Percentiles rank a stretch among this genome's conserved stretches.
These are phyloP conservation scores for Camellia lanceoleosa DNA, from an alignment of 148 eudicot species.

Conservation along the genomic window DNA sequence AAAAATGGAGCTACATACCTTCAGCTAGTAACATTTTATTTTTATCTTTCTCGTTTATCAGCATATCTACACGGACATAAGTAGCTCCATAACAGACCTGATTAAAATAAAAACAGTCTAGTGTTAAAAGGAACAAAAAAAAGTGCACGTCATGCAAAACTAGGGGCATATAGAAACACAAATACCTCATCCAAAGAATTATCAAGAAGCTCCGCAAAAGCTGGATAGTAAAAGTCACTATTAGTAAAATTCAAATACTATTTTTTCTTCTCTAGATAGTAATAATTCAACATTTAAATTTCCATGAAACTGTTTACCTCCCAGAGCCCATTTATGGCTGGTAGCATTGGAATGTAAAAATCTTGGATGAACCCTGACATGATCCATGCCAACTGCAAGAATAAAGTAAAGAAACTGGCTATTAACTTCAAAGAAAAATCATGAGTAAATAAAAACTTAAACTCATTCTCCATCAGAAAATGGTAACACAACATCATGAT, in stretches of 20 bases:
- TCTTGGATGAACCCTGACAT: conserved; percentile 64
- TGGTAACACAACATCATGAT: background rate
- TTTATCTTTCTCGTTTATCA: conserved; percentile 39
- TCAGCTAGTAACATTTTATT: conserved; percentile 63
- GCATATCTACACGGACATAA: conserved; percentile 53
- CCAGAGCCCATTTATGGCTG: conserved; percentile 85
- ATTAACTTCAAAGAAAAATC: background rate
- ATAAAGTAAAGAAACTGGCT: background rate
- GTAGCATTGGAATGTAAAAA: conserved; percentile 87
- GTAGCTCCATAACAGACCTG: conserved; percentile 68
- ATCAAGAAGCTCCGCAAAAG: conserved; percentile 78
- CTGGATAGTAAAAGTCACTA: conserved; percentile 28
- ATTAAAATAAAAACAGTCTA: background rate
- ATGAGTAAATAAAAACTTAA: background rate
- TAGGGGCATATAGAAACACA: background rate
- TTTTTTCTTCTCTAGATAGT: background rate
- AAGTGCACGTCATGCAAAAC: background rate
- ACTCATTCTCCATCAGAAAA: background rate
- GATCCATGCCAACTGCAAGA: conserved; percentile 62
- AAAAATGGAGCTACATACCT: conserved; percentile 35
- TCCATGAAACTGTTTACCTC: conserved; percentile 40
- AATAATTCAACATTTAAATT: background rate
- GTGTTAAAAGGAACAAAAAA: background rate
- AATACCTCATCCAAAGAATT: conserved; percentile 74
- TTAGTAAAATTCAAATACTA: background rate